These are phyloP conservation scores for Logfia minima DNA, from an alignment of 129 eudicot species.

Conservation along the genomic window DNA sequence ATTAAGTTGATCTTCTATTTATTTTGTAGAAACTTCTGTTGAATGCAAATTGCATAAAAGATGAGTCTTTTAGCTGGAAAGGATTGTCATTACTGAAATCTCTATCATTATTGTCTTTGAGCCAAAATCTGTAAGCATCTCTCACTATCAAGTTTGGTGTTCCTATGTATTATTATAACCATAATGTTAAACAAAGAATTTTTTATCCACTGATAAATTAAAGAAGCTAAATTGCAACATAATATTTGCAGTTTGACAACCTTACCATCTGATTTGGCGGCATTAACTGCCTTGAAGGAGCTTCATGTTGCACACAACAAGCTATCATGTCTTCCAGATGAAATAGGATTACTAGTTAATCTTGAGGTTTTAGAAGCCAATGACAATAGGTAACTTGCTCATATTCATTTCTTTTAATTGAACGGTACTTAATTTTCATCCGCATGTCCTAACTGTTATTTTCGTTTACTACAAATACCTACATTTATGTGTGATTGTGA, in stretches of 20 bases:
- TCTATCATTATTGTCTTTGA: slow-evolving; percentile 60
- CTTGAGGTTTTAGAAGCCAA: slow-evolving; percentile 77
- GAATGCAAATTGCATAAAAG: slow-evolving; percentile 56
- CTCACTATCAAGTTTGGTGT: neutral
- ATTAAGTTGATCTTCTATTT: slow-evolving; percentile 6
- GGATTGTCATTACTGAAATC: slow-evolving; percentile 56
- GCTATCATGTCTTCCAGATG: slow-evolving; percentile 63
- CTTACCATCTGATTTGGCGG: slow-evolving; percentile 71
- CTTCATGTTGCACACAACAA: slow-evolving; percentile 69
- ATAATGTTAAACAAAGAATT: neutral
- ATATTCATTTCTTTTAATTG: neutral
- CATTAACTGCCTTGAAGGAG: slow-evolving; percentile 65
- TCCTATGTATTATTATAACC: neutral
- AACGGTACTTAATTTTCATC: neutral
- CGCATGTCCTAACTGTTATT: neutral
- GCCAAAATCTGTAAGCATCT: slow-evolving; percentile 67
- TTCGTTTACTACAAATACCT: neutral
- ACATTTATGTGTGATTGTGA: slow-evolving; percentile 8
- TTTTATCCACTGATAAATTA: slow-evolving; percentile 4
- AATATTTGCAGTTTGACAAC: slow-evolving; percentile 58
- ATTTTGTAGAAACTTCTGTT: slow-evolving; percentile 67
- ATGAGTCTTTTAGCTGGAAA: slow-evolving; percentile 79
- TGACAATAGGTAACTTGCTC: slow-evolving; percentile 65
- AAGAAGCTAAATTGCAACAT: slow-evolving; percentile 14
- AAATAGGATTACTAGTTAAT: slow-evolving; percentile 59